Evolutionary conservation across 139 green algal genomes (phyloP).

Genomic region (Coccomyxa sp.): DNA sequence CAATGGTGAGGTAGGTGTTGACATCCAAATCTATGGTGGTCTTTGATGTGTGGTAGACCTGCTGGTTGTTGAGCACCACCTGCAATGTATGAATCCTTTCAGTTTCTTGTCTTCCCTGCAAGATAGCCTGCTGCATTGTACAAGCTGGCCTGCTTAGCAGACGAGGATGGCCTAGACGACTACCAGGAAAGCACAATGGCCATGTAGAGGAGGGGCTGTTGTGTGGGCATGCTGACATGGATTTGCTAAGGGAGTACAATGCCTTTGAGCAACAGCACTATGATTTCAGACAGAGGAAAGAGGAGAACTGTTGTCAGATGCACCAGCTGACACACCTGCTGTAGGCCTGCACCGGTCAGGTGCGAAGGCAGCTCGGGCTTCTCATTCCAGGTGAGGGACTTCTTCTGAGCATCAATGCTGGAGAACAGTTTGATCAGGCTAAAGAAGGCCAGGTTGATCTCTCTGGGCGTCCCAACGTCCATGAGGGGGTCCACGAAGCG

Average conservation of each 20-base stretch:
- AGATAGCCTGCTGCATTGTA: too few relatives aligned
- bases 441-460: slow-evolving; percentile 2
- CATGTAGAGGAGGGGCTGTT: too few relatives aligned
- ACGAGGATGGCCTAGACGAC: too few relatives aligned
- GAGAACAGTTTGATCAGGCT: slow-evolving; percentile 4
- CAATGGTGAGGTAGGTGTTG: neutral
- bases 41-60: neutral
- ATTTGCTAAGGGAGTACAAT: too few relatives aligned
- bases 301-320: too few relatives aligned
- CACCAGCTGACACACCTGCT: too few relatives aligned
- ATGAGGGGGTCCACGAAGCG: slow-evolving; percentile 1
- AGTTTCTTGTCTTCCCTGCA: neutral
- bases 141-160: too few relatives aligned
- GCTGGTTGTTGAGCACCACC: slow-evolving; percentile 5
- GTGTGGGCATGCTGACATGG: too few relatives aligned
- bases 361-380: neutral
- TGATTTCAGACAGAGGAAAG: too few relatives aligned
- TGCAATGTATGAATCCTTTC: neutral
- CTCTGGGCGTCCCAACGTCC: neutral
- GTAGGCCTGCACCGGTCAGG: too few relatives aligned
- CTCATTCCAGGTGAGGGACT: neutral
- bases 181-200: too few relatives aligned
- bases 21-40: neutral
- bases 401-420: neutral
- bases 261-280: too few relatives aligned